Evolutionary conservation across 2,329 filamentous ascomycete genomes (phyloP).

Genomic region (Ophiostoma triangulosporum): DNA sequence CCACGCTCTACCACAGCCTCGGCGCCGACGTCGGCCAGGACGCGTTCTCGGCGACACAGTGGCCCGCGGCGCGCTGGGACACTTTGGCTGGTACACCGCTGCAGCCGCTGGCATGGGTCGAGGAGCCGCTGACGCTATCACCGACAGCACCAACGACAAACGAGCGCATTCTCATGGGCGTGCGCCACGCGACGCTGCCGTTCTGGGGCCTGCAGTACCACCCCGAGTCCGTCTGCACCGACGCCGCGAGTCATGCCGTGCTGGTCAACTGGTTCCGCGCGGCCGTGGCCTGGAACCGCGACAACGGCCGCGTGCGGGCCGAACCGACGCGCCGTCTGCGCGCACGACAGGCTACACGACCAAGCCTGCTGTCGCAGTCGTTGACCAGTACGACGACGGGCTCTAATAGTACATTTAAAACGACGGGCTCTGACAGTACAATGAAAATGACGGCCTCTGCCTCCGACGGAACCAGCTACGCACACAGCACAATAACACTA

Average conservation of each 20-base stretch:
- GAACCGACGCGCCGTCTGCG: constrained; percentile 12
- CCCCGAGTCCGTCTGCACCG: constrained; percentile 78
- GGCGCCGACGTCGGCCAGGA: constrained; percentile 42
- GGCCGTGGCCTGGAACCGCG: constrained; percentile 46
- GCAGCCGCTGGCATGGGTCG: constrained; percentile 50
- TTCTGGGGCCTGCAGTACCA: constrained; percentile 88
- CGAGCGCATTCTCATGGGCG: constrained; percentile 61
- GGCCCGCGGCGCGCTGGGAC: constrained; percentile 29
- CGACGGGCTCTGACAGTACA: neutral
- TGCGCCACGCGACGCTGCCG: constrained; percentile 52
- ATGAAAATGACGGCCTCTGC: too few species aligned
- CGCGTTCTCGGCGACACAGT: constrained; percentile 21
- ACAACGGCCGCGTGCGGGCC: constrained; percentile 6
- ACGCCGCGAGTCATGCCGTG: constrained; percentile 47
- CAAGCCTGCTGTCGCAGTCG: constrained; percentile 21
- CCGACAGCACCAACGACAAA: neutral
- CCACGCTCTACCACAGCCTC: constrained; percentile 65
- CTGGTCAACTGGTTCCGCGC: constrained; percentile 64
- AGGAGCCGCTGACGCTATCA: constrained; percentile 27
- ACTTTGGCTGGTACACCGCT: constrained; percentile 23
- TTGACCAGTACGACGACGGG: neutral
- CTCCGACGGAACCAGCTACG: neutral
- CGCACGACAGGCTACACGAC: constrained; percentile 21
- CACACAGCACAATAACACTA: constrained; percentile 25
- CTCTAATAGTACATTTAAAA: neutral